These are phyloP conservation scores for Helianthus tuberosus DNA, from an alignment of 129 eudicot genomes.

Conservation along the genomic window DNA sequence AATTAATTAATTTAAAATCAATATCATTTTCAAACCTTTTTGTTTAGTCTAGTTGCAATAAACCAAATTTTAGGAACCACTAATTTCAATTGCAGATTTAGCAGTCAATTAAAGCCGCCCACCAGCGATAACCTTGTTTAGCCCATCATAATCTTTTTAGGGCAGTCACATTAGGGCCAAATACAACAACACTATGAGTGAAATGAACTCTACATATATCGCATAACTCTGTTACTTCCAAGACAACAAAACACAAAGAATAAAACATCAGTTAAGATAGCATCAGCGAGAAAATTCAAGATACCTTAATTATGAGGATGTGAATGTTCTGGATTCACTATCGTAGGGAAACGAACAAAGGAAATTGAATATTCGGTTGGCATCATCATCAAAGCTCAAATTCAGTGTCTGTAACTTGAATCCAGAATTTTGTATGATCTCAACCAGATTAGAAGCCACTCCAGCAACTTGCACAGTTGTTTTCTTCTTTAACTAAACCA, in stretches of 20 bases:
- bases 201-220: conserved; percentile 22
- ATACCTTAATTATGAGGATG: conserved; percentile 22
- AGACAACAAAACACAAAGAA: conserved; percentile 4
- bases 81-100: too few species aligned
- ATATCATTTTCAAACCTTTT: too few species aligned
- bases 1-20: too few species aligned
- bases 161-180: too few species aligned
- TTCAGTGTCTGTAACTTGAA: conserved; percentile 84
- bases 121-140: too few species aligned
- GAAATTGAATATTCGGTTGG: conserved; percentile 9
- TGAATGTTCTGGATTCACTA: not conserved
- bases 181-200: conserved; percentile 14
- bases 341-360: conserved; percentile 1
- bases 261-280: conserved; percentile 15
- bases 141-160: too few species aligned
- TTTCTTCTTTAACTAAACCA: conserved; percentile 64
- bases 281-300: conserved; percentile 21
- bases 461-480: conserved; percentile 99
- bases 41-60: too few species aligned
- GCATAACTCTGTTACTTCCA: conserved; percentile 10
- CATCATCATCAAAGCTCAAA: conserved; percentile 86
- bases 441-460: conserved; percentile 89
- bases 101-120: too few species aligned
- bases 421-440: conserved; percentile 83
- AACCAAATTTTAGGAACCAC: too few species aligned